These are phyloP conservation scores for Penicillium sp. DNA, from an alignment of 2,329 filamentous ascomycete genomes.

Conservation along the genomic window DNA sequence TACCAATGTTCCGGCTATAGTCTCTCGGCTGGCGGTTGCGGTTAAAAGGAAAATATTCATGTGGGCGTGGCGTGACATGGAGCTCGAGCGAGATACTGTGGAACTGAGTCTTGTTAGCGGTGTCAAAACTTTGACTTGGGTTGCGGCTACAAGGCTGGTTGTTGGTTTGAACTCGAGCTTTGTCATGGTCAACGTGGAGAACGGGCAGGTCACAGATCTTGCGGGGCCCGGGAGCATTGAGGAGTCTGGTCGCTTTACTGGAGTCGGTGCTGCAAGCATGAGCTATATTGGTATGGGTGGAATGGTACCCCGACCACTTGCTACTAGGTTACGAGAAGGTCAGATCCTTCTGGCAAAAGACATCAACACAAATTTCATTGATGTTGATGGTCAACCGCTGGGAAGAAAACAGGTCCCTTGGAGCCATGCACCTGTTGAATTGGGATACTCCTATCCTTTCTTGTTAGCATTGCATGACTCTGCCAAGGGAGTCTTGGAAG, in stretches of 20 bases:
- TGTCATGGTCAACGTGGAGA: conserved; percentile 81
- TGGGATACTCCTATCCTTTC: conserved; percentile 97
- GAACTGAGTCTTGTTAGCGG: conserved; percentile 81
- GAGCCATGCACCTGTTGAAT: conserved; percentile 80
- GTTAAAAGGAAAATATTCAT: conserved; percentile 86
- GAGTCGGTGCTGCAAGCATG: conserved; percentile 83
- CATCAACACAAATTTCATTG: conserved; percentile 91
- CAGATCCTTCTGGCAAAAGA: conserved; percentile 95
- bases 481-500: conserved; percentile 80
- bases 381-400: conserved; percentile 76
- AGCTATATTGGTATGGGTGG: conserved; percentile 94
- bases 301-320: conserved; percentile 87
- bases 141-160: conserved; percentile 79
- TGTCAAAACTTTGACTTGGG: conserved; percentile 89
- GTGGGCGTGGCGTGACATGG: conserved; percentile 97
- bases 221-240: conserved; percentile 72
- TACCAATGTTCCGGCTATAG: conserved; percentile 88
- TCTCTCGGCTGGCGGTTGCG: conserved; percentile 86
- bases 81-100: conserved; percentile 69
- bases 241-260: conserved; percentile 75
- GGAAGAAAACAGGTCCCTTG: conserved; percentile 90
- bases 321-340: conserved; percentile 76
- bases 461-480: conserved; percentile 82
- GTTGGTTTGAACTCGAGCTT: conserved; percentile 92
- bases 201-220: conserved; percentile 73